Evolutionary conservation across 148 eudicot species (phyloP), one percentile per base, ranked within the genome.

Genomic region (Camellia lanceoleosa): DNA sequence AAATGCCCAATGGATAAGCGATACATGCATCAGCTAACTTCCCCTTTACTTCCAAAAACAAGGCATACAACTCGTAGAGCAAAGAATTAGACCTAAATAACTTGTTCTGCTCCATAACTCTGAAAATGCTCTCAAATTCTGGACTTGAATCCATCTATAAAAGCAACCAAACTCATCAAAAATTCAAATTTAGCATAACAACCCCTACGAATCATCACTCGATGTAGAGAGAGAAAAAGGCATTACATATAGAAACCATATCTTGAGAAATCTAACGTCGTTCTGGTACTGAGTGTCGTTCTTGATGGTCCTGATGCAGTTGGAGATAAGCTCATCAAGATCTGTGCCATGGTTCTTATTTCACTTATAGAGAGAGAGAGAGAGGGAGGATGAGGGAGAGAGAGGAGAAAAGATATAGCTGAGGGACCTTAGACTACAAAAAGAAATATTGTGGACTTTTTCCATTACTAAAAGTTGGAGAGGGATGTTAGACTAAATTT

Each of bases 1-100:
- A 89, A 82, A 96, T 90, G 65, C 99, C 99, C 10, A 87, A 70
- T 54, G 86, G 82, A 87, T 93, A 96, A 82, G 91, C 76, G 74
- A 52, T 63, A 84, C 79, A 79, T 68, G 99, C 95, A 79, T 92
- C 97, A 65, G 78, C 68, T 43, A 92, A 78, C 86, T 75, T 84
- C 79, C 95, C 95, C 66, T 86, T 93, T n/a, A 82, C 86, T 87
- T 92, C 98, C 81, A 96, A 79, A 85, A 91, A 81, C 81, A 86
- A 61, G 2, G 99, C 95, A 66, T 85, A 89, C 8, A 82, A 78
- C 69, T 92, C 88, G 62, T 96, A 96, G 19, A 91, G 85, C 86
- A 81, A 11, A 2, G 95, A 85, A 77, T 84, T 86, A 20, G 23
- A 18, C 8, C 12, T 16, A 20, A 71, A 80, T 30, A 80, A 62